Evolutionary conservation across 768 basidiomycete species (phyloP).

Genomic region (Boletus insuetus): DNA sequence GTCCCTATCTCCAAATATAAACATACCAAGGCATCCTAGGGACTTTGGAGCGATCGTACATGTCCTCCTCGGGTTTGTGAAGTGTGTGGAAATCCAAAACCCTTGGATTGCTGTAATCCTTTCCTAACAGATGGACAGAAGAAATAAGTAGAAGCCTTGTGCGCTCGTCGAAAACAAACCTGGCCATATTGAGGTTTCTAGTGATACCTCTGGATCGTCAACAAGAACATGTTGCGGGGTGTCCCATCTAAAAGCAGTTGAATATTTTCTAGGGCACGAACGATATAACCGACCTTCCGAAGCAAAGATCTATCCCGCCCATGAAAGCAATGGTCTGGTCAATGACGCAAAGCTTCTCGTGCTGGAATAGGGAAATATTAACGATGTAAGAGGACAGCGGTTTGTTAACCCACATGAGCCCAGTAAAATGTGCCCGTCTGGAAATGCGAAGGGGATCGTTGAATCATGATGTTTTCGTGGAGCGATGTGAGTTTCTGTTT

Average conservation of each 20-base stretch:
- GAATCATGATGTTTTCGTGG: constrained; percentile 93
- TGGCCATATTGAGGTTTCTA: constrained; percentile 78
- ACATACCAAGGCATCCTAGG: constrained; percentile 95
- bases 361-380: constrained; percentile 43
- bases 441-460: constrained; percentile 96
- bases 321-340: constrained; percentile 97
- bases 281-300: constrained; percentile 57
- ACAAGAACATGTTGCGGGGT: constrained; percentile 89
- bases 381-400: neutral
- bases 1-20: neutral
- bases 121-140: constrained; percentile 48
- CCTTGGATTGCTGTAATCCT: constrained; percentile 93
- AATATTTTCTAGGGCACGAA: neutral
- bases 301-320: constrained; percentile 95
- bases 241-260: constrained; percentile 69
- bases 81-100: constrained; percentile 82
- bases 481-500: constrained; percentile 77
- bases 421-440: constrained; percentile 97
- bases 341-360: constrained; percentile 97
- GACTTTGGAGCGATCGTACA: constrained; percentile 87
- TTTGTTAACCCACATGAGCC: constrained; percentile 75
- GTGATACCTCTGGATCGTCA: constrained; percentile 72
- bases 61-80: constrained; percentile 89
- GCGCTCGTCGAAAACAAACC: constrained; percentile 41
- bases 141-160: neutral